Conservation (phyloP, 2,329 filamentous ascomycete genomes). For the Hirsutella rhossiliensis region DNA sequence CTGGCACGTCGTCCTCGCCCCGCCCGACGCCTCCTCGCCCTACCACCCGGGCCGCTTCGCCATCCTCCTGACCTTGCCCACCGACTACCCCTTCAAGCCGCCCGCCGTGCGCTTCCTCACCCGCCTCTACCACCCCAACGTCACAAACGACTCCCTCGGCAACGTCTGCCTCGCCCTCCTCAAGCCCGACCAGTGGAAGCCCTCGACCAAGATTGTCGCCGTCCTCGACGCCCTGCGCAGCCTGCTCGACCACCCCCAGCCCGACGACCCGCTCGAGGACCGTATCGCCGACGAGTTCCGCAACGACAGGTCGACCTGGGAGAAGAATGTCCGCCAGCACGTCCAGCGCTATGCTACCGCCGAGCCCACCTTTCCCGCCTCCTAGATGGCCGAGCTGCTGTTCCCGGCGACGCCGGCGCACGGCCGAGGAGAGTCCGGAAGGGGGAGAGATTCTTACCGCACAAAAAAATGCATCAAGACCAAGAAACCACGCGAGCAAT, state of each 20-base stretch:
- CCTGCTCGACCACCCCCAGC: slow-evolving; percentile 69
- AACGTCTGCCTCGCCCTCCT: slow-evolving; percentile 79
- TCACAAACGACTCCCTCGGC: slow-evolving; percentile 76
- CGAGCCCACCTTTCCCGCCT: slow-evolving; percentile 20
- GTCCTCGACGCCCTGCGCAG: slow-evolving; percentile 68
- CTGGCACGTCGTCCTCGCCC: slow-evolving; percentile 37
- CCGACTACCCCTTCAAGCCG: slow-evolving; percentile 83
- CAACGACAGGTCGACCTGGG: slow-evolving; percentile 53
- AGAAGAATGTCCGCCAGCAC: slow-evolving; percentile 64
- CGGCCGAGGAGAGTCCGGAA: too few relatives aligned
- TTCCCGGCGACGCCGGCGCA: too few relatives aligned
- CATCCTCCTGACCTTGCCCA: slow-evolving; percentile 59
- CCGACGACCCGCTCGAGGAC: slow-evolving; percentile 80
- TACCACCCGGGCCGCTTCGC: slow-evolving; percentile 61
- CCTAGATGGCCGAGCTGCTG: background rate
- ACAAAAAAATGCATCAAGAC: too few relatives aligned
- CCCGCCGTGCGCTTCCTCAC: slow-evolving; percentile 70
- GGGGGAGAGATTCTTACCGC: too few relatives aligned
- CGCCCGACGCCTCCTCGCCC: slow-evolving; percentile 26
- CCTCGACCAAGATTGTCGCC: slow-evolving; percentile 60
- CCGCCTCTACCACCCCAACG: slow-evolving; percentile 92
- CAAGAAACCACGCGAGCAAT: too few relatives aligned
- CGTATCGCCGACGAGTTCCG: slow-evolving; percentile 78
- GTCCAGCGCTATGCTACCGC: slow-evolving; percentile 57
- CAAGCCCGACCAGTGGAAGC: slow-evolving; percentile 85